These are phyloP conservation scores for Choiromyces venosus DNA, from an alignment of 495 filamentous ascomycete genomes.

Conservation along the genomic window DNA sequence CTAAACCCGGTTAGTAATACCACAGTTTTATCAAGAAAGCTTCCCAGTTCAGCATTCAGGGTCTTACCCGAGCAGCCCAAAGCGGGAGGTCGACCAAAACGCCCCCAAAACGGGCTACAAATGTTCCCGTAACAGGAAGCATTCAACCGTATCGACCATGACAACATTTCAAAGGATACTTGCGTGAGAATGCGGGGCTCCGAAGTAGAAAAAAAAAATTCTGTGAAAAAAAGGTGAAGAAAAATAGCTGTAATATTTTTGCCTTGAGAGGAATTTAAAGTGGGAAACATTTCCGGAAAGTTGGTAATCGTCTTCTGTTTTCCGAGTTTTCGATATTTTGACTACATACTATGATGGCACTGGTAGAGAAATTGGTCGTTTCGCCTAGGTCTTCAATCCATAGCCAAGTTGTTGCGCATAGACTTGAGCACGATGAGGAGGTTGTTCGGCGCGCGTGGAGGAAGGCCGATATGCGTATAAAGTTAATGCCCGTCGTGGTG, in stretches of 20 bases:
- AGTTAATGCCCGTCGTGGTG: conserved; percentile 46
- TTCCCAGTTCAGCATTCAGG: not conserved
- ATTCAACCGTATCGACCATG: not conserved
- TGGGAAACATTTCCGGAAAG: not conserved
- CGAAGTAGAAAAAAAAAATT: not conserved
- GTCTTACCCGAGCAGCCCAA: not conserved
- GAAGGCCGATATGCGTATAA: conserved; percentile 42
- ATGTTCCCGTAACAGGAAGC: not conserved
- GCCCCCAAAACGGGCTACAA: not conserved
- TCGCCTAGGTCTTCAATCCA: not conserved
- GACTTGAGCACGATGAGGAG: conserved; percentile 4
- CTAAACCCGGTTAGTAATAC: too few relatives aligned
- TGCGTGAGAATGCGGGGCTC: not conserved
- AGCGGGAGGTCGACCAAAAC: not conserved
- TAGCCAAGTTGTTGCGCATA: not conserved
- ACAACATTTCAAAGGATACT: not conserved
- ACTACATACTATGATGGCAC: not conserved
- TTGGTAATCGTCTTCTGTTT: not conserved
- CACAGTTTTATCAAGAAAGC: not conserved
- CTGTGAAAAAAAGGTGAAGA: not conserved
- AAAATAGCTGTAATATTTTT: not conserved
- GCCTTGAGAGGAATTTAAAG: not conserved
- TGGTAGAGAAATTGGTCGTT: not conserved
- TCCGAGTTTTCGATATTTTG: not conserved
- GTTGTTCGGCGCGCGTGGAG: conserved; percentile 16